phyloP scores from a whole-genome alignment of 495 filamentous ascomycete genomes.

The Penicillium odoratum region DNA sequence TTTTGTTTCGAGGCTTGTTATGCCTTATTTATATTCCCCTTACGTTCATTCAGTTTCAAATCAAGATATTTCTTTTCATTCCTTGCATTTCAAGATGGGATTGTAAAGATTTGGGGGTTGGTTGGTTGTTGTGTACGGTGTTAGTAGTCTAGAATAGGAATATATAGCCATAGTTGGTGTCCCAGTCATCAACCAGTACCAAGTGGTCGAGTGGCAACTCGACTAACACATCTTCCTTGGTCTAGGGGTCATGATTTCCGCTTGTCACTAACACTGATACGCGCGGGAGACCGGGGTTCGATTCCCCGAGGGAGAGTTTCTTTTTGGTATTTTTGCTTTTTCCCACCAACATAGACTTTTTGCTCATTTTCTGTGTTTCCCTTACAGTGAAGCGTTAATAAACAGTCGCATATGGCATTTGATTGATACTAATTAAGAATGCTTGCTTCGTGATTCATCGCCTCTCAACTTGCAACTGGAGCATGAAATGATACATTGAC shows the following conservation, averaged over 20 bases:
- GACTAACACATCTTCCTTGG: conserved; percentile 29
- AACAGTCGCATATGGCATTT: not conserved
- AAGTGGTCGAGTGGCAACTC: conserved; percentile 34
- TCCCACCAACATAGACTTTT: not conserved
- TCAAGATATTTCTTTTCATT: not conserved
- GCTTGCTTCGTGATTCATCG: not conserved
- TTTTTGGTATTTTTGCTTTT: conserved; percentile 18
- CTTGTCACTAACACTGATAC: conserved; percentile 45
- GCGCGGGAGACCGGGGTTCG: conserved; percentile 56
- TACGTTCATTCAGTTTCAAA: not conserved
- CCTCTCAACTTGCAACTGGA: not conserved
- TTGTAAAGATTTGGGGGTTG: too few species aligned
- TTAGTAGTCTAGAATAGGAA: not conserved
- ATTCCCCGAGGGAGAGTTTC: conserved; percentile 50
- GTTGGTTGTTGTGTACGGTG: not conserved
- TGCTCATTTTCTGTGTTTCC: not conserved
- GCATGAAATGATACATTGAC: not conserved
- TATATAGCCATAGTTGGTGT: not conserved
- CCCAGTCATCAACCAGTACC: conserved; percentile 11
- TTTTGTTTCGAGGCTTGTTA: not conserved
- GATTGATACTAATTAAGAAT: not conserved
- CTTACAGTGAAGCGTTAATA: too few species aligned
- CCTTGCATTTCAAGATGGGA: too few species aligned
- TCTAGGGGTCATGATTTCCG: conserved; percentile 56
- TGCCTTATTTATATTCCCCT: not conserved